phyloP scores from a whole-genome alignment of 345 rosid species.

The Passiflora organensis region DNA sequence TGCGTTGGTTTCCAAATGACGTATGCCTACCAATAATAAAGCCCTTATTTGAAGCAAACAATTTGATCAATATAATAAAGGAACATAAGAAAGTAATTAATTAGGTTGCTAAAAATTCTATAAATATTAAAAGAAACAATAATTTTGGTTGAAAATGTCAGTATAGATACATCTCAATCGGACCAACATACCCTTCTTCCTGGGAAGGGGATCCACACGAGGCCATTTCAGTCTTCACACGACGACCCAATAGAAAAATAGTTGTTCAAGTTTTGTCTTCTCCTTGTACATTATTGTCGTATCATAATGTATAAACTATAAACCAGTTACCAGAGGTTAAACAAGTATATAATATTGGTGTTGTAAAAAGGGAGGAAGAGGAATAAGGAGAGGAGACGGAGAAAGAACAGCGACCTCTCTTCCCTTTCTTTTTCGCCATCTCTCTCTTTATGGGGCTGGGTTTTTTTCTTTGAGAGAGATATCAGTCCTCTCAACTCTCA shows the following conservation, averaged over 20 bases:
- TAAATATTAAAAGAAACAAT: background rate
- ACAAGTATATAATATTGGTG: background rate
- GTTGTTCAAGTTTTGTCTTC: slow-evolving; percentile 10
- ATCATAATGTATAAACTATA: background rate
- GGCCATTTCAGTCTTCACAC: slow-evolving; percentile 17
- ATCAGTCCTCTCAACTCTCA: slow-evolving; percentile 8
- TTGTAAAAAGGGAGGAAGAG: slow-evolving; percentile 25
- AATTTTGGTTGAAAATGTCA: slow-evolving; percentile 9
- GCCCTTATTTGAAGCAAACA: slow-evolving; percentile 4
- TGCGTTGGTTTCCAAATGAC: slow-evolving; percentile 38
- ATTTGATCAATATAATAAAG: slow-evolving; percentile 9
- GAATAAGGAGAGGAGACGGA: slow-evolving; percentile 29
- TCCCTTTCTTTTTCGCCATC: no score
- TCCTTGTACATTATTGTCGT: background rate
- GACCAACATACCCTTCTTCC: slow-evolving; percentile 12
- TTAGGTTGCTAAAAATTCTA: background rate
- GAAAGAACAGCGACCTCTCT: slow-evolving; percentile 46
- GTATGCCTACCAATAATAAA: slow-evolving; percentile 20
- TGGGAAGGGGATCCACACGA: background rate
- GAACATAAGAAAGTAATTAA: background rate
- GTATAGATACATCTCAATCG: background rate
- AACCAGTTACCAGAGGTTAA: background rate
- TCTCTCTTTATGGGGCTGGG: slow-evolving; percentile 24
- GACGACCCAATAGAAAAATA: slow-evolving; percentile 1
- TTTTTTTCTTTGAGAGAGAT: slow-evolving; percentile 20